Conservation (phyloP, 1,139 yeast species). For the Candida sanyaensis region DNA sequence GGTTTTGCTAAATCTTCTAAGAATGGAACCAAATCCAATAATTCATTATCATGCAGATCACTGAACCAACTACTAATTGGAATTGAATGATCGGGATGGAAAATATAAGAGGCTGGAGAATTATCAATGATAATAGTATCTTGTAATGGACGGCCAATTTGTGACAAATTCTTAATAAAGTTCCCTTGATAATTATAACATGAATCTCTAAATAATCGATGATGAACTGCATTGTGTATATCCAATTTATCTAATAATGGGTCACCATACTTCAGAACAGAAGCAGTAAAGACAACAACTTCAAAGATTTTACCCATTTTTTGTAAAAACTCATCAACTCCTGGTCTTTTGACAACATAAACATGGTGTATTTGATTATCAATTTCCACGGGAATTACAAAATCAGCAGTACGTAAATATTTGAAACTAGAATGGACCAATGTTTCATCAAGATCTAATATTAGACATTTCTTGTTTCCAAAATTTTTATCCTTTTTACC, state of each 20-base stretch:
- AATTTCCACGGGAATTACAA: constrained; percentile 83
- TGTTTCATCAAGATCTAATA: constrained; percentile 93
- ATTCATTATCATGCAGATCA: constrained; percentile 95
- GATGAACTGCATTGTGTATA: constrained; percentile 71
- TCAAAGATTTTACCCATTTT: constrained; percentile 86
- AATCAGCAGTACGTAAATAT: constrained; percentile 88
- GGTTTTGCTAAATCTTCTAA: constrained; percentile 75
- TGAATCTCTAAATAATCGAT: constrained; percentile 85
- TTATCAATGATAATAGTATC: constrained; percentile 92
- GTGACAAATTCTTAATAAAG: constrained; percentile 89
- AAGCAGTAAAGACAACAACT: constrained; percentile 95
- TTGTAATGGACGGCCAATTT: constrained; percentile 86
- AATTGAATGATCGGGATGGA: constrained; percentile 97
- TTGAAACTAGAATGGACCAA: constrained; percentile 95
- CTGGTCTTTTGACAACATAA: constrained; percentile 95
- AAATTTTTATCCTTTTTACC: constrained; percentile 38
- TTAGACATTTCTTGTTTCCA: constrained; percentile 75
- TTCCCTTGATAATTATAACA: constrained; percentile 75
- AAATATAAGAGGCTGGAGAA: constrained; percentile 94
- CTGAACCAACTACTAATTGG: constrained; percentile 99
- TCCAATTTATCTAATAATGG: constrained; percentile 91
- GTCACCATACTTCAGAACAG: constrained; percentile 93
- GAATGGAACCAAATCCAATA: constrained; percentile 87
- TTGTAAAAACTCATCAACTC: constrained; percentile 89
- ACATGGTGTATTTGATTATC: constrained; percentile 92